Evolutionary conservation across 2,329 filamentous ascomycete genomes (phyloP).

Genomic region (Xylaria sp.): DNA sequence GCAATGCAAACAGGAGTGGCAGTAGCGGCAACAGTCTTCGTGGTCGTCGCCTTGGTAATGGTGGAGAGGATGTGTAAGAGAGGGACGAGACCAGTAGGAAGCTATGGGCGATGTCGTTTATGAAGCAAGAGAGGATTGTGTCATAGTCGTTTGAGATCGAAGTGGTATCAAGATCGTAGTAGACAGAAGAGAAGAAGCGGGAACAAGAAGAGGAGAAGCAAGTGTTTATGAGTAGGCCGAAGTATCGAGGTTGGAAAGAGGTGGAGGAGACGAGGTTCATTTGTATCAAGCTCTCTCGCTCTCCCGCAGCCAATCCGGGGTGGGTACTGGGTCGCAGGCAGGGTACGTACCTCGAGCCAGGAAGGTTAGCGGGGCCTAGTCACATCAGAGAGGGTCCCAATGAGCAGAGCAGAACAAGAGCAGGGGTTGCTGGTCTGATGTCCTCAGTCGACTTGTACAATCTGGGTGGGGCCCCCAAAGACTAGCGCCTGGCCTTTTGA

Average conservation of each 20-base stretch:
- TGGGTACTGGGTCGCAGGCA: constrained; percentile 28
- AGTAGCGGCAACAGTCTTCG: not conserved
- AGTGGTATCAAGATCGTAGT: constrained; percentile 12
- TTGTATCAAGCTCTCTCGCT: constrained; percentile 48
- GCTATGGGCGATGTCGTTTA: constrained; percentile 29
- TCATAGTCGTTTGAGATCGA: constrained; percentile 40
- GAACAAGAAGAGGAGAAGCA: constrained; percentile 31
- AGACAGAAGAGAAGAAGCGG: constrained; percentile 19
- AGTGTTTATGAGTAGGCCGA: constrained; percentile 36
- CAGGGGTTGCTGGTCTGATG: constrained; percentile 41
- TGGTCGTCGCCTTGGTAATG: constrained; percentile 24
- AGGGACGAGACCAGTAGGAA: constrained; percentile 23
- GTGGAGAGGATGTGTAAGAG: constrained; percentile 36
- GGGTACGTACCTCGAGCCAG: constrained; percentile 41
- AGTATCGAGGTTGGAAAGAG: constrained; percentile 37
- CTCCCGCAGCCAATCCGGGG: constrained; percentile 38
- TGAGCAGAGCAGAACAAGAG: constrained; percentile 39
- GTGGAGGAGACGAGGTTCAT: constrained; percentile 49
- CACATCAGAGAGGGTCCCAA: constrained; percentile 48
- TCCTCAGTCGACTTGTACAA: constrained; percentile 37
- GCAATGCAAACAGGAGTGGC: constrained; percentile 12
- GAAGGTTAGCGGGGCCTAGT: constrained; percentile 31
- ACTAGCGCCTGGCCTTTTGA: constrained; percentile 33
- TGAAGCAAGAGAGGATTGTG: constrained; percentile 28
- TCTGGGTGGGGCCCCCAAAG: constrained; percentile 32